Evolutionary conservation across 2,329 filamentous ascomycete species (phyloP).

Genomic region (Fusarium veterinarium): DNA sequence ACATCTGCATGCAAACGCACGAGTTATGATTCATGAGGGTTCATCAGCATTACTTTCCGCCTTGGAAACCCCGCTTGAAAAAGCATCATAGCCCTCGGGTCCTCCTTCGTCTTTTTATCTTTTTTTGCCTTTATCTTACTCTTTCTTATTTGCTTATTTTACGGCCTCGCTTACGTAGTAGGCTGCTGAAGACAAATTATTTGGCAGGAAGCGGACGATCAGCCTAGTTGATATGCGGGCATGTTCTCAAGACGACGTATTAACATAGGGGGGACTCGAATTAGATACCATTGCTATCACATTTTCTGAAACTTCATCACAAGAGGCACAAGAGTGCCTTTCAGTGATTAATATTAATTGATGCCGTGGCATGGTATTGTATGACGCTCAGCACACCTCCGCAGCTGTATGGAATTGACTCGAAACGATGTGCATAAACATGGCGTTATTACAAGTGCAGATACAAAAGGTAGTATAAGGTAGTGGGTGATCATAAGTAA

Average conservation of each 20-base stretch:
- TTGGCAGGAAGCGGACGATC: conserved; percentile 3
- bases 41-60: conserved; percentile 12
- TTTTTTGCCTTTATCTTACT: conserved; percentile 13
- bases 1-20: conserved; percentile 10
- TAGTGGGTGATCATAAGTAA: not conserved
- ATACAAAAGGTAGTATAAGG: not conserved
- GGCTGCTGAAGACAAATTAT: conserved; percentile 17
- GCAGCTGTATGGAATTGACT: not conserved
- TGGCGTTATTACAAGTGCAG: not conserved
- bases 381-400: too few relatives aligned
- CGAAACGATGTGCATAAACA: not conserved
- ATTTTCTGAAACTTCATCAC: not conserved
- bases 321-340: not conserved
- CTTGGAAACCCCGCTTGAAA: conserved; percentile 18
- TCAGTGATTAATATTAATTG: not conserved
- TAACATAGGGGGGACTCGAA: conserved; percentile 11
- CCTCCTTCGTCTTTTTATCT: not conserved
- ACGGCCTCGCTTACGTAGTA: conserved; percentile 16
- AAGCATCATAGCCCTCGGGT: not conserved
- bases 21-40: conserved; percentile 20
- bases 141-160: conserved; percentile 28
- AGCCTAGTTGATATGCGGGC: not conserved
- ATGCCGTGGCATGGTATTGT: not conserved
- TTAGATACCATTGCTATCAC: conserved; percentile 17
- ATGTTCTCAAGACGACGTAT: conserved; percentile 4